Conservation (phyloP, 768 basidiomycete genomes). For the Clathrus columnatus region DNA sequence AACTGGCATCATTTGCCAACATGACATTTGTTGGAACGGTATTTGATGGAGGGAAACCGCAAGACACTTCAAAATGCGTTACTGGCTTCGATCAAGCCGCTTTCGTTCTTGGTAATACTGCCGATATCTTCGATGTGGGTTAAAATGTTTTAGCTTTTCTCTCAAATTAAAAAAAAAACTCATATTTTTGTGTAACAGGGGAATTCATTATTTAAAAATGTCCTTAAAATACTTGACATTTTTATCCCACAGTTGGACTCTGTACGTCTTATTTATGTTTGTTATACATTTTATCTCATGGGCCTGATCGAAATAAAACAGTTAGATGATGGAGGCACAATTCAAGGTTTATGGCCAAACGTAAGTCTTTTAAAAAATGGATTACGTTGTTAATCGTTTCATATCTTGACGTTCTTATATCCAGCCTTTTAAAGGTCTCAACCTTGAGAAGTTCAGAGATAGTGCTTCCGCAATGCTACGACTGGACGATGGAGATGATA, state of each 20-base stretch:
- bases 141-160: no score
- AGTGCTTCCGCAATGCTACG: slow-evolving; percentile 43
- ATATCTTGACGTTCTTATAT: background rate
- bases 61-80: slow-evolving; percentile 52
- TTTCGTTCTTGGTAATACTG: slow-evolving; percentile 69
- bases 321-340: no score
- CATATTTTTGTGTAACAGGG: background rate
- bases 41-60: slow-evolving; percentile 46
- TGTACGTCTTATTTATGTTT: no score
- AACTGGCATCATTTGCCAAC: slow-evolving; percentile 60
- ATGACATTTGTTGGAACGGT: slow-evolving; percentile 56
- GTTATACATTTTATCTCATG: no score
- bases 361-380: slow-evolving; percentile 18
- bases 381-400: background rate
- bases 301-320: no score
- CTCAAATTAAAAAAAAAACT: background rate
- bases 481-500: slow-evolving; percentile 65
- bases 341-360: slow-evolving; percentile 48
- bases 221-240: no score
- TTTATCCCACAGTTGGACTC: no score
- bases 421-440: slow-evolving; percentile 45
- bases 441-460: slow-evolving; percentile 42
- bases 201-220: background rate
- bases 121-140: slow-evolving; percentile 56
- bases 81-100: slow-evolving; percentile 66